Base-by-base conservation (phyloP, 2,329 filamentous ascomycete genomes). In the Fusarium robinianum region DNA sequence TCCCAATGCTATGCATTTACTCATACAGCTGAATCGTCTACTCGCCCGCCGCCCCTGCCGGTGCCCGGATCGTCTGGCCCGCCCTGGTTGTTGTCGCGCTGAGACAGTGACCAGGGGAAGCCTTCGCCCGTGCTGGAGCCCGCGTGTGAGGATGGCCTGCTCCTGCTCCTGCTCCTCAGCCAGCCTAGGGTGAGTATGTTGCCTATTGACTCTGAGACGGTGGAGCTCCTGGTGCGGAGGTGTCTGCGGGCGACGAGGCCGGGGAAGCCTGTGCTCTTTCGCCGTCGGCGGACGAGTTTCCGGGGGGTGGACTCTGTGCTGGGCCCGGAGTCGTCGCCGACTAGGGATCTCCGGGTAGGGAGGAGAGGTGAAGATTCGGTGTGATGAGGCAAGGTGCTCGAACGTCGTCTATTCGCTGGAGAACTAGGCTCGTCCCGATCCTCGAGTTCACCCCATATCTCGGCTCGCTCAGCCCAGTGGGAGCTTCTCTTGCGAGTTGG, bases 401-500 rank as follows among this genome's bases (percentile, higher is more conserved):
- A 78, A 10, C 77, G 73, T 16, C 69, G 63, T 31, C 75, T 69
- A 27, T 61, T 65, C 4, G 65, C 55, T 1, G 70, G 66, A 37
- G 71, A 69, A 43, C 66, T 70, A 19, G 70, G 65, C 14, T 71
- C 68, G 36, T 81, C 78, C 26, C 86, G 82, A 58, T 95, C 90
- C 62, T 94, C 85, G 10, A 96, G 76, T 64, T 95, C 90, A 42
- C 84, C 87, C 90, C 90, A 95, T 21, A 95, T 94, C 58, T 94
- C 88, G 23, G 83, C 83, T 1, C 81, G 80, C 63, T 94, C 87
- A 43, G 81, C 72, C 75, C 80, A 81, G 39, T 81, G 63, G 25
- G 72, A 75, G 12, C 75, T 77, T 54, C 74, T 74, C 60, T 73
- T 75, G 43, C 72, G 73, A 35, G 69, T 63, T 17, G 74, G 65